Evolutionary conservation across 768 basidiomycete species (phyloP).

Genomic region (Filobasidium wieringae): DNA sequence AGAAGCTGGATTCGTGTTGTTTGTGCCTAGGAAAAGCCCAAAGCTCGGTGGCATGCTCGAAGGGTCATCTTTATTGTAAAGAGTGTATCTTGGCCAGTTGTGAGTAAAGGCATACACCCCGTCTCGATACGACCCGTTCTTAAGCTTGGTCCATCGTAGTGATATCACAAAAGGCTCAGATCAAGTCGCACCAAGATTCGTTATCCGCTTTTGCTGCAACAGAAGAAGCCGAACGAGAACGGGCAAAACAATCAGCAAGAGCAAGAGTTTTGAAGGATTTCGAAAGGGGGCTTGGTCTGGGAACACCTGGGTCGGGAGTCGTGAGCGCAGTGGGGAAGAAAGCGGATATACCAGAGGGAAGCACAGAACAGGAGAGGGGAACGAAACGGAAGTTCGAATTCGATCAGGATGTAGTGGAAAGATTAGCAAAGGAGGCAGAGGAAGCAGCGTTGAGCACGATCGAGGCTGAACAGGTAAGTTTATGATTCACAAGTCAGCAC

Average conservation of each 20-base stretch:
- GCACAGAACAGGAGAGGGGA: slow-evolving; percentile 43
- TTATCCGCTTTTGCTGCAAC: slow-evolving; percentile 63
- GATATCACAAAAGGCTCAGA: slow-evolving; percentile 67
- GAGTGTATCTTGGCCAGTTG: slow-evolving; percentile 79
- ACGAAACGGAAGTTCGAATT: slow-evolving; percentile 80
- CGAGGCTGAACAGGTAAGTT: slow-evolving; percentile 52
- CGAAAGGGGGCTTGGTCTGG: slow-evolving; percentile 59
- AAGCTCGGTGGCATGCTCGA: slow-evolving; percentile 67
- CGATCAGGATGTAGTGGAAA: slow-evolving; percentile 58
- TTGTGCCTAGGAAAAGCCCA: slow-evolving; percentile 74
- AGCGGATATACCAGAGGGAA: slow-evolving; percentile 5
- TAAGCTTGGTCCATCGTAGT: slow-evolving; percentile 2
- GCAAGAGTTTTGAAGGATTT: slow-evolving; percentile 84
- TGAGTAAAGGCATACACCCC: not conserved
- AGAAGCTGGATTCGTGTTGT: slow-evolving; percentile 78
- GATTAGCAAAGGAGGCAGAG: slow-evolving; percentile 66
- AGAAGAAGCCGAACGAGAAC: slow-evolving; percentile 64
- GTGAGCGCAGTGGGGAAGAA: slow-evolving; percentile 4
- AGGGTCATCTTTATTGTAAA: slow-evolving; percentile 90
- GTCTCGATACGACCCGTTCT: not conserved
- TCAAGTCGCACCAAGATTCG: slow-evolving; percentile 75
- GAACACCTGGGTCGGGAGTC: slow-evolving; percentile 7
- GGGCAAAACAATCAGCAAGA: slow-evolving; percentile 60
- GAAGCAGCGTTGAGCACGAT: slow-evolving; percentile 73
- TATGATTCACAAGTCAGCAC: not conserved